These are phyloP conservation scores for Aspergillus jensenii DNA, from an alignment of 2,329 filamentous ascomycete species.

Conservation along the genomic window DNA sequence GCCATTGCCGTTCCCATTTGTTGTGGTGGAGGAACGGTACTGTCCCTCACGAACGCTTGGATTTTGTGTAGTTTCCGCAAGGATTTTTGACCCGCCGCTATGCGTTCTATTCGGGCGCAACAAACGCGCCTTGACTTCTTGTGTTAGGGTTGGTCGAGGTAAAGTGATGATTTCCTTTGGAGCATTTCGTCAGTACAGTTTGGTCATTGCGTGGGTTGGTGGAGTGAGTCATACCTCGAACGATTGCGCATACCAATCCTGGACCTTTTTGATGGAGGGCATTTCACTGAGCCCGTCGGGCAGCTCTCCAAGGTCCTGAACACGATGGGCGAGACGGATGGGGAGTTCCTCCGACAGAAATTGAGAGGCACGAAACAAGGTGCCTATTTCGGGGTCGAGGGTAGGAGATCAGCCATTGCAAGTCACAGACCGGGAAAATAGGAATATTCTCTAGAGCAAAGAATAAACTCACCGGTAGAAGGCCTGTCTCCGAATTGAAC, in stretches of 20 bases:
- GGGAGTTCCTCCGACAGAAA: conserved; percentile 98
- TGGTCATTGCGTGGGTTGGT: conserved; percentile 2
- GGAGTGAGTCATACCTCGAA: conserved; percentile 74
- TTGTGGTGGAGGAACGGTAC: conserved; percentile 57
- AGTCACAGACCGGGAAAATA: conserved; percentile 7
- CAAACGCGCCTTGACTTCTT: conserved; percentile 76
- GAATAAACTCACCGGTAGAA: conserved; percentile 67
- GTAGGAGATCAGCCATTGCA: conserved; percentile 16
- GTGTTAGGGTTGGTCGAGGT: conserved; percentile 71
- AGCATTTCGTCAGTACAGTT: conserved; percentile 21
- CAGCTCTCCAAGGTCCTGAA: conserved; percentile 87
- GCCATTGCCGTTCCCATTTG: conserved; percentile 51
- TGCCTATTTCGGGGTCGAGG: conserved; percentile 58
- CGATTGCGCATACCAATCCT: conserved; percentile 98
- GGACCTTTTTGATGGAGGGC: conserved; percentile 91
- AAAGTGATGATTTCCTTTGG: conserved; percentile 84
- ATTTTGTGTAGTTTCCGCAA: conserved; percentile 83
- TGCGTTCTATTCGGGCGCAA: conserved; percentile 52
- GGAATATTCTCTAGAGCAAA: neutral
- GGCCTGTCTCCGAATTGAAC: conserved; percentile 96
- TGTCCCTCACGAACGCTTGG: conserved; percentile 85
- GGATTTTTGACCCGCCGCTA: conserved; percentile 63
- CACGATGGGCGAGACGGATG: conserved; percentile 92
- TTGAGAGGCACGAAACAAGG: conserved; percentile 94
- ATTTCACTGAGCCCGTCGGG: conserved; percentile 97